Percentiles rank a stretch among this genome's conserved stretches.
phyloP scores from a whole-genome alignment of 176 grass and related monocot genomes.

The Puya raimondii region DNA sequence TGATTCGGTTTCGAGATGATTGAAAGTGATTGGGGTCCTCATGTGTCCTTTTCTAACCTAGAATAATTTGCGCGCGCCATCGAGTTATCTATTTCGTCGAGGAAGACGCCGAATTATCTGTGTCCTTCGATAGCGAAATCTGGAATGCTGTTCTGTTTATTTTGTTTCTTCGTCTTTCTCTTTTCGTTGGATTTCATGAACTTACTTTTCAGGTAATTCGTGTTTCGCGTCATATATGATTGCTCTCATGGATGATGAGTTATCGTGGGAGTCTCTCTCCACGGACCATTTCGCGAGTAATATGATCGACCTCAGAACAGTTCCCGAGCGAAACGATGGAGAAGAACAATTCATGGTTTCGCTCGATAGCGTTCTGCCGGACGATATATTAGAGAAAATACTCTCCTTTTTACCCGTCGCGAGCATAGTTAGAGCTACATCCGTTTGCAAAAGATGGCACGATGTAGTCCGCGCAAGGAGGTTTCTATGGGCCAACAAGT shows the following conservation, averaged over 20 bases:
- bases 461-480: constrained; percentile 50
- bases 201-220: constrained; percentile 33
- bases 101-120: background rate
- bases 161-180: background rate
- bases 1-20: background rate
- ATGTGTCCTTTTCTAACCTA: background rate
- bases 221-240: background rate
- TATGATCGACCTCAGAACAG: constrained; percentile 21
- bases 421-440: constrained; percentile 54
- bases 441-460: constrained; percentile 77
- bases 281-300: constrained; percentile 23
- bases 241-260: constrained; percentile 38
- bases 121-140: background rate
- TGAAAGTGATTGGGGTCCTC: background rate
- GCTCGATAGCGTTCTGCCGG: constrained; percentile 51
- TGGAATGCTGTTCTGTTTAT: background rate
- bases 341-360: constrained; percentile 35
- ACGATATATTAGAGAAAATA: constrained; percentile 80
- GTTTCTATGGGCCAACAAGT: constrained; percentile 49
- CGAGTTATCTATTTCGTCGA: background rate
- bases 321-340: constrained; percentile 23
- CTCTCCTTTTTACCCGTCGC: constrained; percentile 75
- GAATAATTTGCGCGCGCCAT: background rate
- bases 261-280: constrained; percentile 32
- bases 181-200: background rate